These are phyloP conservation scores for Fomitopsis schrenkii DNA, from an alignment of 1,284 basidiomycete genomes.

Conservation along the genomic window DNA sequence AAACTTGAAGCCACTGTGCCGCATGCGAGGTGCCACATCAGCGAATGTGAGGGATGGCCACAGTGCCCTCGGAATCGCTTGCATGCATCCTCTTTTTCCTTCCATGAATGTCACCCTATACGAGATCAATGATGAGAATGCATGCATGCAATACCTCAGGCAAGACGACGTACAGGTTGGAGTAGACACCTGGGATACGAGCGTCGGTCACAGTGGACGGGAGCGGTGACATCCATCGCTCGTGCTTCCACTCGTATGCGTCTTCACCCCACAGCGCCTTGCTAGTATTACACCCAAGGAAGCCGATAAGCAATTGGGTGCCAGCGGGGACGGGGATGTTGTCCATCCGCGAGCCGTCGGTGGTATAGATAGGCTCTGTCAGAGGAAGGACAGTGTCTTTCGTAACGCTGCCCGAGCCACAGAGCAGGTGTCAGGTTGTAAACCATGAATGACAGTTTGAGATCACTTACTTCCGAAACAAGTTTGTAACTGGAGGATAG, in stretches of 20 bases:
- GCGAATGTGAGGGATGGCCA: too few species aligned
- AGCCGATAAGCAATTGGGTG: constrained; percentile 9
- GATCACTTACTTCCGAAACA: not conserved
- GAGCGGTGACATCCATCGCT: constrained; percentile 16
- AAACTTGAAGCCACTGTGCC: constrained; percentile 3
- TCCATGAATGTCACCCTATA: constrained; percentile 1
- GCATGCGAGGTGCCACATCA: too few species aligned
- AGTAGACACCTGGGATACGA: constrained; percentile 15
- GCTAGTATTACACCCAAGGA: constrained; percentile 14
- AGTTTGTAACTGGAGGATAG: not conserved
- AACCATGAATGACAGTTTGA: too few species aligned
- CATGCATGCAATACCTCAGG: too few species aligned
- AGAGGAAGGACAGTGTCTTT: constrained; percentile 13
- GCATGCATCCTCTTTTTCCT: constrained; percentile 4
- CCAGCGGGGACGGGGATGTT: constrained; percentile 13
- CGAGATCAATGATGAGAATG: not conserved
- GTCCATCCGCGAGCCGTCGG: constrained; percentile 11
- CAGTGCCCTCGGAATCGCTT: not conserved
- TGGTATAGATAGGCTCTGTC: constrained; percentile 7
- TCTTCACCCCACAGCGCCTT: constrained; percentile 18
- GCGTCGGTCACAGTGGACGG: constrained; percentile 10
- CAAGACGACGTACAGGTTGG: constrained; percentile 12
- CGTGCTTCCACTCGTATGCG: constrained; percentile 18
- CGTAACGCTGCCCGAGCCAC: not conserved
- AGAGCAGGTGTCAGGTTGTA: too few species aligned